These are phyloP conservation scores for Phytopythium chamaehyphon DNA, from an alignment of 352 stramenopile species.

Conservation along the genomic window DNA sequence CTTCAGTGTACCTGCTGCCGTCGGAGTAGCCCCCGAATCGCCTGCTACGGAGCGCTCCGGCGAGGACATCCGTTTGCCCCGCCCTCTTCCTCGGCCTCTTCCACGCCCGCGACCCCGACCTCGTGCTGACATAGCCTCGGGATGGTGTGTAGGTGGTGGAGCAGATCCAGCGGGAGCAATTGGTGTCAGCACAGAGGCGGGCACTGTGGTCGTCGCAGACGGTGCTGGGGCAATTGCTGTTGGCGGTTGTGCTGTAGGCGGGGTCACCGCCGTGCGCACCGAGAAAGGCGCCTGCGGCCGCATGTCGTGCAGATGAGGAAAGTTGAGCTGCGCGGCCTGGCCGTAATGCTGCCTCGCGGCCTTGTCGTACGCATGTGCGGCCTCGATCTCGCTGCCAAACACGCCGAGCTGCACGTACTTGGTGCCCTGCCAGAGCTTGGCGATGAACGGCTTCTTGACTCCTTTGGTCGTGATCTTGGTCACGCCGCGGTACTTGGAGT, in stretches of 20 bases:
- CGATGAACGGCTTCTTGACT: conserved; percentile 79
- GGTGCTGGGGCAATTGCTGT: conserved; percentile 4
- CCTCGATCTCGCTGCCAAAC: conserved; percentile 75
- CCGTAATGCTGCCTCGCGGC: conserved; percentile 64
- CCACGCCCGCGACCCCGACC: conserved; percentile 33
- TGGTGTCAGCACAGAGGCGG: conserved; percentile 2
- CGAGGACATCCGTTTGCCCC: conserved; percentile 48
- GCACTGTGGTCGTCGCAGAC: conserved; percentile 4
- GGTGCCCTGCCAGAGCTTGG: conserved; percentile 58
- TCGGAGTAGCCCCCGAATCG: conserved; percentile 7
- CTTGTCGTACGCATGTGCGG: conserved; percentile 80
- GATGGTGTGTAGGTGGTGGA: background rate
- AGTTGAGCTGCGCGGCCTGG: conserved; percentile 67
- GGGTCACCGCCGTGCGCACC: conserved; percentile 6
- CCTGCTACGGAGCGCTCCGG: conserved; percentile 13
- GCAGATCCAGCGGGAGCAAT: background rate
- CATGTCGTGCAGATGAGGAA: conserved; percentile 72
- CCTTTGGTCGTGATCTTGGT: conserved; percentile 77
- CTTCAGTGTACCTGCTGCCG: conserved; percentile 13
- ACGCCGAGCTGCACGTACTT: conserved; percentile 70
- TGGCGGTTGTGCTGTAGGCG: conserved; percentile 5
- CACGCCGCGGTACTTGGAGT: conserved; percentile 78
- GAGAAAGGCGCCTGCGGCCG: conserved; percentile 30
- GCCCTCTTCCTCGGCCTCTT: conserved; percentile 46
- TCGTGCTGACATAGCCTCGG: conserved; percentile 14